Percentiles rank a stretch among this genome's conserved stretches.
These are phyloP conservation scores for Cyberlindnera maclurae DNA, from an alignment of 805 yeast species.

Conservation along the genomic window DNA sequence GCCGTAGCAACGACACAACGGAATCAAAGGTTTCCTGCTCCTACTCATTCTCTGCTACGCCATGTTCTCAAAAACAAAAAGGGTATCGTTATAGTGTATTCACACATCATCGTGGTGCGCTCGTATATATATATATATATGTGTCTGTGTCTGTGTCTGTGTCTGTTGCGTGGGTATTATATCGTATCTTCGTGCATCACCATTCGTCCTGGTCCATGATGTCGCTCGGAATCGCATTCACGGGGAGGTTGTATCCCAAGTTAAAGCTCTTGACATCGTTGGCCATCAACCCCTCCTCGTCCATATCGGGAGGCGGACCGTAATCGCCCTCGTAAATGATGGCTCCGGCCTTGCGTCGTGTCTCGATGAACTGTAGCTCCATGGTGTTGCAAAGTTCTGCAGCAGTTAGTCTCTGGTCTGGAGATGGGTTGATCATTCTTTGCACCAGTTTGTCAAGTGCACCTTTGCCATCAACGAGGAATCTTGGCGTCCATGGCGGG, in stretches of 20 bases:
- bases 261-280: slow-evolving; percentile 17
- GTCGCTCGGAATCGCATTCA: slow-evolving; percentile 15
- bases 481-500: slow-evolving; percentile 87
- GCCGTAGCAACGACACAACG: too few species aligned
- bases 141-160: too few species aligned
- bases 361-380: slow-evolving; percentile 74
- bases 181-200: slow-evolving; percentile 4
- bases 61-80: too few species aligned
- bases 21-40: too few species aligned
- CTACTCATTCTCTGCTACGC: too few species aligned
- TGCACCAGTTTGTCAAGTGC: slow-evolving; percentile 74
- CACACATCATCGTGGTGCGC: too few species aligned
- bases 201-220: slow-evolving; percentile 20
- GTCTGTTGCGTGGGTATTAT: slow-evolving; percentile 1
- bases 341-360: slow-evolving; percentile 83
- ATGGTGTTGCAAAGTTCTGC: slow-evolving; percentile 56
- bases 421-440: slow-evolving; percentile 86
- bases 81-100: too few species aligned
- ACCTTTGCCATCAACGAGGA: slow-evolving; percentile 64
- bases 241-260: slow-evolving; percentile 10
- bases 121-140: neutral
- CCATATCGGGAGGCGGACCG: slow-evolving; percentile 64
- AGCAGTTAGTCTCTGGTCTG: slow-evolving; percentile 75
- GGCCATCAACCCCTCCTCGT: slow-evolving; percentile 21
- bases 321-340: slow-evolving; percentile 92